Evolutionary conservation across 2,329 filamentous ascomycete species (phyloP).

Genomic region (Neobulgaria alba): DNA sequence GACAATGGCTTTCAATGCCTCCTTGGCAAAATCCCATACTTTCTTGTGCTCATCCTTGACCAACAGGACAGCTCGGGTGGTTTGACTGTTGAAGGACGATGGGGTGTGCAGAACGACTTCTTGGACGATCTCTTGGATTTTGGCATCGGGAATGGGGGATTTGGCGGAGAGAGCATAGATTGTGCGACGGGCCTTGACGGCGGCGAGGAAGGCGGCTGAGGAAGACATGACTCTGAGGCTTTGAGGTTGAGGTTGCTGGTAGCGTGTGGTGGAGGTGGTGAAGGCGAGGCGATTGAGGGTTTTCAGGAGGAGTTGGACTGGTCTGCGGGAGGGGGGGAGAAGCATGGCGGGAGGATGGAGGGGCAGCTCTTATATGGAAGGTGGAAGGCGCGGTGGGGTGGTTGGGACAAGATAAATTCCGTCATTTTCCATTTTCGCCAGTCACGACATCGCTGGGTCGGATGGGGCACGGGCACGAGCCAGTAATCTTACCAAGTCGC

Average conservation of each 20-base stretch:
- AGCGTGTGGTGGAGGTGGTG: not conserved
- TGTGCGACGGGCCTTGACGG: conserved; percentile 60
- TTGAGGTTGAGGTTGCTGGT: conserved; percentile 19
- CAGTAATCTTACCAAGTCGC: too few species aligned
- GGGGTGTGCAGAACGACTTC: conserved; percentile 61
- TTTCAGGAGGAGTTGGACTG: conserved; percentile 1
- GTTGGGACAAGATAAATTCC: too few species aligned
- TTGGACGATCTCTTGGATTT: conserved; percentile 57
- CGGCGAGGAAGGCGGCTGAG: conserved; percentile 43
- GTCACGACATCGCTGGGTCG: too few species aligned
- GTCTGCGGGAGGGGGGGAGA: not conserved
- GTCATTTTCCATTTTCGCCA: too few species aligned
- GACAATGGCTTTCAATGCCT: conserved; percentile 59
- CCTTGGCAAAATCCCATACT: conserved; percentile 69
- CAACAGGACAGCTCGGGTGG: conserved; percentile 68
- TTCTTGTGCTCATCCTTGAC: conserved; percentile 77
- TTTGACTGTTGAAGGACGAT: conserved; percentile 83
- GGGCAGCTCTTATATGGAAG: too few species aligned
- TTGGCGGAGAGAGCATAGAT: conserved; percentile 60
- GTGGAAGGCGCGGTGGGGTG: too few species aligned
- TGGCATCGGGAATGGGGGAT: conserved; percentile 46
- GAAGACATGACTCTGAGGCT: too few species aligned
- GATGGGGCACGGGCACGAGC: too few species aligned
- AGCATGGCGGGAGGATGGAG: not conserved
- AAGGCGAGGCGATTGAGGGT: not conserved